Percentiles rank a stretch among this genome's conserved stretches.
phyloP scores from a whole-genome alignment of 345 rosid species.

The Rhodomyrtus tomentosa region DNA sequence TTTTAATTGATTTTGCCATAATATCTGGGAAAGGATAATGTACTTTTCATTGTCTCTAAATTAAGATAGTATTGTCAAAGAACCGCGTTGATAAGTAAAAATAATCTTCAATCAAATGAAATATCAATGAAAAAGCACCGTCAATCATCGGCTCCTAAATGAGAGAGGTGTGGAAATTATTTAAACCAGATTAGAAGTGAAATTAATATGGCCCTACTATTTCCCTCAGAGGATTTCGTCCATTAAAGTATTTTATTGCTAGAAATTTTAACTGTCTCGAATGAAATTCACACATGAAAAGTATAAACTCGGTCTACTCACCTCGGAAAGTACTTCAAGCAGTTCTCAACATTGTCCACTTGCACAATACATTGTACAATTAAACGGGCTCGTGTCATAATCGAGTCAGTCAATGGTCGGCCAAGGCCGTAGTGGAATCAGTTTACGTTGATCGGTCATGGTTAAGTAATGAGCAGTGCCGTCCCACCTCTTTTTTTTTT shows the following conservation, averaged over 20 bases:
- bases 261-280: background rate
- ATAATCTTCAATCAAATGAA: background rate
- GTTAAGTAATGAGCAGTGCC: rapidly evolving
- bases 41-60: background rate
- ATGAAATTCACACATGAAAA: background rate
- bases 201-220: background rate
- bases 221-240: background rate
- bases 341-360: background rate
- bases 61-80: background rate
- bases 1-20: background rate
- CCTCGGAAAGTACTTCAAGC: background rate
- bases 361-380: background rate
- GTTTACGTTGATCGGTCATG: background rate
- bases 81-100: background rate
- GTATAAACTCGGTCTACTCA: background rate
- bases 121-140: background rate
- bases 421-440: background rate
- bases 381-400: background rate
- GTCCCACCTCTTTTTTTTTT: background rate
- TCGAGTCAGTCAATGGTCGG: background rate
- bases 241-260: background rate
- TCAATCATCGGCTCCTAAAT: background rate
- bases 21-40: background rate
- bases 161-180: background rate
- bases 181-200: background rate